Base-by-base conservation (phyloP, 2,329 filamentous ascomycete genomes). In the Fonsecaea monophora region DNA sequence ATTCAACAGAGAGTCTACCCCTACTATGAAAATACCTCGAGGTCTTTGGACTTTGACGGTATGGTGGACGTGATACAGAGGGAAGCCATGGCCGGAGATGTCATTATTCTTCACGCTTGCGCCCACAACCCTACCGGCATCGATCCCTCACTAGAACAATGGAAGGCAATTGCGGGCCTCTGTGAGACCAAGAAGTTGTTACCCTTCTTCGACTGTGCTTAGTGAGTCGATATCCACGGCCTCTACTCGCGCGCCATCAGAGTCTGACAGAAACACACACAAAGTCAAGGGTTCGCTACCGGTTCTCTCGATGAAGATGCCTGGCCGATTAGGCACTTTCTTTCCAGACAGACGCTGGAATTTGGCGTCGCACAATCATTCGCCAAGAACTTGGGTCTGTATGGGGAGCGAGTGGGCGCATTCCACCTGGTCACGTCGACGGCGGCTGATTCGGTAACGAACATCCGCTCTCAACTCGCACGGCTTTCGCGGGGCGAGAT, bases 81-180 rank as follows among this genome's bases (percentile, higher is more conserved):
- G 80, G 91, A 94, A 72, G 89, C 91, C 64, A 92, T 92, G 2
- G 88, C 91, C 9, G 87, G 92, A 63, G 88, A 88, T 72, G 94
- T 92, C 78, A 88, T 97, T 76, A 89, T 98, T 75, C 86, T 98
- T 45, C 95, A 97, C 80, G 92, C 93, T 67, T 99, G 95, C 77
- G 95, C 95, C 21, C 95, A 98, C 84, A 99, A 99, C 83, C 95
- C 95, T 37, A 99, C 95, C 1, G 95, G 95, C 66, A 92, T 97
- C 69, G 95, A 99, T 80, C 93, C 93, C 10, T 96, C 91, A 56
- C 85, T 90, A 73, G 92, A 94, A 65, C 94, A 99, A 82, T 99
- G 95, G 95, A 91, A 90, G 78, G 87, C 94, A 81, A 87, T 98
- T 67, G 92, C 93, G 59, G 82, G 85, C 53, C 78, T 97, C 53